Evolutionary conservation across 106 monocot species (phyloP).

Genomic region (Alisma plantagoaquatica): DNA sequence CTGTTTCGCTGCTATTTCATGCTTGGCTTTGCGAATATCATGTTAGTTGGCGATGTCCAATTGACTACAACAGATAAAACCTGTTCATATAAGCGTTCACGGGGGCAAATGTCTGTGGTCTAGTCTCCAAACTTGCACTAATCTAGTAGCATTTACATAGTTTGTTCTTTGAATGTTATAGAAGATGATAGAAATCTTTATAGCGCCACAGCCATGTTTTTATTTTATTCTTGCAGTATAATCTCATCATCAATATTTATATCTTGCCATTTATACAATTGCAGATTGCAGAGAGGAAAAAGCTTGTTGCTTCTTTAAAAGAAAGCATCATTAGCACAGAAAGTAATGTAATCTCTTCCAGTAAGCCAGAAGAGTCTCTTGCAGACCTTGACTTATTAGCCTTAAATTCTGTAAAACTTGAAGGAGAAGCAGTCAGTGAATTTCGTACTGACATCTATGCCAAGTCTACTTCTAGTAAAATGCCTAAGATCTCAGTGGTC

Average conservation of each 20-base stretch:
- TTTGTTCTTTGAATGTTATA: too few species aligned
- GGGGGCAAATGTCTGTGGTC: too few species aligned
- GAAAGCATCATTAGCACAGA: conserved; percentile 5
- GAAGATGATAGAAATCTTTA: not conserved
- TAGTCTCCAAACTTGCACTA: too few species aligned
- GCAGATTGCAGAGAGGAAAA: conserved; percentile 46
- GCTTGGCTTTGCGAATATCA: too few species aligned
- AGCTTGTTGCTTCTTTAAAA: conserved; percentile 27
- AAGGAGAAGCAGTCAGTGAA: not conserved
- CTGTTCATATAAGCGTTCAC: too few species aligned
- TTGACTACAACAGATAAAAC: too few species aligned
- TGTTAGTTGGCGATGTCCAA: too few species aligned
- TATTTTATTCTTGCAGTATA: not conserved
- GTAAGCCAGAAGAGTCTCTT: conserved; percentile 1
- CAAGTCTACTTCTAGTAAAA: not conserved
- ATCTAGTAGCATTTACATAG: too few species aligned
- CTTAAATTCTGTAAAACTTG: not conserved
- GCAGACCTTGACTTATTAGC: too few species aligned
- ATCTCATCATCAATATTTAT: not conserved
- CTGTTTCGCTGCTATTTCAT: too few species aligned
- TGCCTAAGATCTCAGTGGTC: not conserved
- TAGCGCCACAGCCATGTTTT: not conserved
- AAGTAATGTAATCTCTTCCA: conserved; percentile 8
- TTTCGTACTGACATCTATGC: not conserved
- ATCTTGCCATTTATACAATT: not conserved